Evolutionary conservation across 1,284 basidiomycete species (phyloP).

Genomic region (Fistulina hepatica): DNA sequence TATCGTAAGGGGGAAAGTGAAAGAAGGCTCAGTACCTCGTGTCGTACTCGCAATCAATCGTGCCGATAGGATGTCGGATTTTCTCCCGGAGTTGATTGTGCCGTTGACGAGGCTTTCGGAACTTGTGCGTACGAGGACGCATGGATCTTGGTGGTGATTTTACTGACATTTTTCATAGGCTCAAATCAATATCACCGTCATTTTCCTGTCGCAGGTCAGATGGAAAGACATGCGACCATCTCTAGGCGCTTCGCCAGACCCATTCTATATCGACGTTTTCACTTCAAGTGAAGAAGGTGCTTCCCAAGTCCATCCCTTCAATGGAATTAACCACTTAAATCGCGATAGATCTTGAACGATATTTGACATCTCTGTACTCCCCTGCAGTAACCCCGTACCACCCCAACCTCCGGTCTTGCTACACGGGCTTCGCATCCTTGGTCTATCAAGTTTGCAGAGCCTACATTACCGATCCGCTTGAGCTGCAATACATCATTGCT

Average conservation of each 20-base stretch:
- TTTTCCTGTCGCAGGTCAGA: constrained; percentile 56
- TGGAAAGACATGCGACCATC: constrained; percentile 71
- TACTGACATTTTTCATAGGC: constrained; percentile 21
- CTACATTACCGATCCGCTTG: constrained; percentile 56
- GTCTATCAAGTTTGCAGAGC: constrained; percentile 55
- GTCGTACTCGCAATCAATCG: constrained; percentile 59
- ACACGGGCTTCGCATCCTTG: constrained; percentile 53
- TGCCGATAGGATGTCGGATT: constrained; percentile 56
- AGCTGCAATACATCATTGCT: constrained; percentile 66
- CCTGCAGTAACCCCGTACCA: constrained; percentile 31
- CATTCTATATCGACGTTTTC: constrained; percentile 58
- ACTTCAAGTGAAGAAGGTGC: constrained; percentile 51
- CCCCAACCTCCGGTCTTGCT: constrained; percentile 46
- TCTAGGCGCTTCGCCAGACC: constrained; percentile 64
- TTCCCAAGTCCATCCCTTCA: constrained; percentile 10
- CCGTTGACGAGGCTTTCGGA: constrained; percentile 66
- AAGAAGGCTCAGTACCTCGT: constrained; percentile 8
- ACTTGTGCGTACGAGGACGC: constrained; percentile 54
- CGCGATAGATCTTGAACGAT: not conserved
- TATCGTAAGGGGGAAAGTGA: constrained; percentile 16
- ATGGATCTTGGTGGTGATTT: not conserved
- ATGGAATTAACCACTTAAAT: not conserved
- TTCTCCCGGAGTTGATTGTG: constrained; percentile 53
- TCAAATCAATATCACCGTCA: constrained; percentile 37
- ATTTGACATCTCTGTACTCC: constrained; percentile 20